phyloP scores from a whole-genome alignment of 495 filamentous ascomycete species.

The Penicillium egyptiacum region DNA sequence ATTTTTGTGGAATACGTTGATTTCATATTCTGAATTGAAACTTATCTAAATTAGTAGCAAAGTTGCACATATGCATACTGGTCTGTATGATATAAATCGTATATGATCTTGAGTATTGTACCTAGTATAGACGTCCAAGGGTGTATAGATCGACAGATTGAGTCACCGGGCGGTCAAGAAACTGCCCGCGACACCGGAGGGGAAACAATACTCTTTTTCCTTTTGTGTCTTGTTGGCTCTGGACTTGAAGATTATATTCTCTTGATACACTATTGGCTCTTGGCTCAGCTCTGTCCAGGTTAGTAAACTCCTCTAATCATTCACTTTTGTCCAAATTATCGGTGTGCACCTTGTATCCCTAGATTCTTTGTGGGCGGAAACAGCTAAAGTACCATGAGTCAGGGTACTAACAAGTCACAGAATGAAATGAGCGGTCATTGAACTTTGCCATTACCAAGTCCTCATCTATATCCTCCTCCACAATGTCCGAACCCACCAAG shows the following conservation, averaged over 20 bases:
- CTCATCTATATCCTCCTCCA: conserved; percentile 9
- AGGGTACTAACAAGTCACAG: conserved; percentile 23
- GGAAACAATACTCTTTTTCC: conserved; percentile 18
- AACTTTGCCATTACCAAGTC: conserved; percentile 7
- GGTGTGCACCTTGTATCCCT: conserved; percentile 23
- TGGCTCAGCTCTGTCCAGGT: conserved; percentile 8
- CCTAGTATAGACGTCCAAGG: background rate
- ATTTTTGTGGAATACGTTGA: background rate
- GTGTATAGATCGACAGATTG: conserved; percentile 4
- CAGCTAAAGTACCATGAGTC: conserved; percentile 14
- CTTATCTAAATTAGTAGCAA: background rate
- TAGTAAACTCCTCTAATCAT: conserved; percentile 3
- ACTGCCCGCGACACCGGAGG: conserved; percentile 42
- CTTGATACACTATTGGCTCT: conserved; percentile 17
- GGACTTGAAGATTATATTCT: background rate
- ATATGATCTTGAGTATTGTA: background rate
- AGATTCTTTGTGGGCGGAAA: conserved; percentile 24
- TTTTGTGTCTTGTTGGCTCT: background rate
- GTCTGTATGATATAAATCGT: background rate
- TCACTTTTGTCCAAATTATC: background rate
- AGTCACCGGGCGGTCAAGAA: conserved; percentile 28
- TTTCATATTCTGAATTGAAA: background rate
- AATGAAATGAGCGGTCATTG: conserved; percentile 37
- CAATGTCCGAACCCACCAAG: conserved; percentile 48
- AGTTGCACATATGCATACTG: background rate